Evolutionary conservation across 2,329 filamentous ascomycete genomes (phyloP).

Genomic region (Mycosphaerella arachidis): DNA sequence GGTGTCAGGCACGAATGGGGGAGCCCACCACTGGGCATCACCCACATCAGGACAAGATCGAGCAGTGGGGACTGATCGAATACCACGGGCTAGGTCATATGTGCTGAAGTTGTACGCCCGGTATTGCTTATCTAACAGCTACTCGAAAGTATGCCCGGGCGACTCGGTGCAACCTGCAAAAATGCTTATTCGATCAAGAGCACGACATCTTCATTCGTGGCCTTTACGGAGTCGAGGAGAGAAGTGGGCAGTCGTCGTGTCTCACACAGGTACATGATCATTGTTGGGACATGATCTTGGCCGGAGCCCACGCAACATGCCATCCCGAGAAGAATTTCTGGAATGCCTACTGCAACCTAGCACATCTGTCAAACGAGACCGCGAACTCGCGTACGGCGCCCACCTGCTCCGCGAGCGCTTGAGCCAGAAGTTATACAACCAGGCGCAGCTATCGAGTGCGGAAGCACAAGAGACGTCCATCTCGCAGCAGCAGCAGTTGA

Average conservation of each 20-base stretch:
- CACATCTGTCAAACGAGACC: not conserved
- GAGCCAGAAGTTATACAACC: not conserved
- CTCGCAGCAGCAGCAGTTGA: not conserved
- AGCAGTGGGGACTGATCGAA: slow-evolving; percentile 14
- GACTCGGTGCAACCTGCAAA: not conserved
- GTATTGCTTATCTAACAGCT: not conserved
- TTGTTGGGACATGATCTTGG: not conserved
- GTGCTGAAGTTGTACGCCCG: not conserved
- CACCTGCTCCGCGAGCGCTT: not conserved
- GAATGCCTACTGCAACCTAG: not conserved
- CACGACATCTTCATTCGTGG: not conserved
- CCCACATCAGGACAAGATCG: slow-evolving; percentile 24
- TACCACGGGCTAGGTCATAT: not conserved
- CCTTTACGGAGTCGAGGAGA: too few relatives aligned
- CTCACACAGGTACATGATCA: not conserved
- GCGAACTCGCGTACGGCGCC: not conserved
- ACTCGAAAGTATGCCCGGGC: not conserved
- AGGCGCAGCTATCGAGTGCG: not conserved
- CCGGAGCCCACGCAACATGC: not conserved
- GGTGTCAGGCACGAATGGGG: slow-evolving; percentile 33
- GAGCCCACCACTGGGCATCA: slow-evolving; percentile 15
- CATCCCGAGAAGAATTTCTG: not conserved
- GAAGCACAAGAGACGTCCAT: not conserved
- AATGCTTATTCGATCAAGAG: not conserved
- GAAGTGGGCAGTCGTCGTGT: too few relatives aligned